Evolutionary conservation across 495 filamentous ascomycete genomes (phyloP).

Genomic region (Cercophora scortea): DNA sequence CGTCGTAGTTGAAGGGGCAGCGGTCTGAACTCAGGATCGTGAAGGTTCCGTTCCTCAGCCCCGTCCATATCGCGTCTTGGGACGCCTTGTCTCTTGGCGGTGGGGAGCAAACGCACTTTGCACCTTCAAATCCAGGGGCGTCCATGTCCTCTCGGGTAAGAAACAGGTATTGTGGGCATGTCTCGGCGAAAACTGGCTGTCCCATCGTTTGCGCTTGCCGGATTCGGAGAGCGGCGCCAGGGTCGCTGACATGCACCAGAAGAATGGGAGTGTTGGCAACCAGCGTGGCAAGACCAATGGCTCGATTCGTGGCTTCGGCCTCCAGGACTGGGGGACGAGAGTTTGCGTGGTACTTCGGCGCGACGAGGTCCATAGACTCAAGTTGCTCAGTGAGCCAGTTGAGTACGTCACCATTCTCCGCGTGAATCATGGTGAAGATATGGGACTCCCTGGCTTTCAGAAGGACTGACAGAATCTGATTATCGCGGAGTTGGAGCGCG

Average conservation of each 20-base stretch:
- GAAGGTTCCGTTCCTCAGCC: slow-evolving; percentile 42
- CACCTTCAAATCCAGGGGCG: slow-evolving; percentile 45
- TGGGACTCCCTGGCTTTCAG: slow-evolving; percentile 35
- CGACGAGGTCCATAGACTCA: slow-evolving; percentile 33
- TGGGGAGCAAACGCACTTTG: slow-evolving; percentile 44
- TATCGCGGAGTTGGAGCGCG: slow-evolving; percentile 46
- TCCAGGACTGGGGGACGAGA: slow-evolving; percentile 48
- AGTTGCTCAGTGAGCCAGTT: slow-evolving; percentile 41
- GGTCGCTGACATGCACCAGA: slow-evolving; percentile 52
- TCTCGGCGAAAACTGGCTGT: slow-evolving; percentile 55
- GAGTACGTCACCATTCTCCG: slow-evolving; percentile 51
- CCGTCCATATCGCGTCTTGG: slow-evolving; percentile 37
- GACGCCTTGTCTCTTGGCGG: slow-evolving; percentile 32
- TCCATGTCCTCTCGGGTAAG: slow-evolving; percentile 45
- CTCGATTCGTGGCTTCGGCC: slow-evolving; percentile 51
- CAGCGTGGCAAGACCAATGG: slow-evolving; percentile 46
- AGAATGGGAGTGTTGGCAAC: slow-evolving; percentile 46
- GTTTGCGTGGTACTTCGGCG: slow-evolving; percentile 48
- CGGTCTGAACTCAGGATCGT: slow-evolving; percentile 48
- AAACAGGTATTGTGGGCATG: slow-evolving; percentile 60
- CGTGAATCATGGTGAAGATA: slow-evolving; percentile 56
- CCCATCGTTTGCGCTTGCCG: slow-evolving; percentile 46
- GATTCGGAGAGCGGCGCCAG: slow-evolving; percentile 43
- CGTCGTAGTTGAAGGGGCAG: slow-evolving; percentile 46
- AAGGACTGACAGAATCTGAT: slow-evolving; percentile 49